Percentiles rank a stretch among this genome's conserved stretches.
These are phyloP conservation scores for Monilinia aucupariae DNA, from an alignment of 2,329 filamentous ascomycete species.

Conservation along the genomic window DNA sequence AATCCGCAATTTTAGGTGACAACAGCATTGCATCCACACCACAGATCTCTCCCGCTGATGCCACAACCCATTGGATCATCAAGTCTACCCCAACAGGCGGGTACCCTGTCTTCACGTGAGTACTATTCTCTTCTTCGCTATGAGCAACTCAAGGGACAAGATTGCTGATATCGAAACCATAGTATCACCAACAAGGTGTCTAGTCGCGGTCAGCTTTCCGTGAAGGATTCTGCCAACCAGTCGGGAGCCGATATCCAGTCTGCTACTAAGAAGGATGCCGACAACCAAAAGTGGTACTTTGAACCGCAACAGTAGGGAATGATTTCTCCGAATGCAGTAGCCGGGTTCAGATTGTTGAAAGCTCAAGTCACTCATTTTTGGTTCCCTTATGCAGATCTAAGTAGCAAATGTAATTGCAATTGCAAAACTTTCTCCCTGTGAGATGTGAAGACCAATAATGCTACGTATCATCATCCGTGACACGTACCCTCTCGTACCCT, in stretches of 20 bases:
- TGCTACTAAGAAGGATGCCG: neutral
- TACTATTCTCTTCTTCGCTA: neutral
- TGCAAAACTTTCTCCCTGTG: neutral
- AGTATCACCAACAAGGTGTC: constrained; percentile 5
- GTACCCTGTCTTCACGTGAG: constrained; percentile 5
- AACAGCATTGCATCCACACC: constrained; percentile 2
- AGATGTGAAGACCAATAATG: neutral
- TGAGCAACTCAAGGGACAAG: neutral
- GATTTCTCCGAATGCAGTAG: neutral
- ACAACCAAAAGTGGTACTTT: constrained; percentile 13
- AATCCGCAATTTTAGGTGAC: neutral
- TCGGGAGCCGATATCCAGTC: neutral
- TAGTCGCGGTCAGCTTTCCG: neutral
- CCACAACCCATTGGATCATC: neutral
- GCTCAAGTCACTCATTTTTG: neutral
- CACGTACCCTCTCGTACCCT: too few species aligned
- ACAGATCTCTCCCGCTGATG: constrained; percentile 1
- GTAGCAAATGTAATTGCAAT: neutral
- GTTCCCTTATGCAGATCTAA: neutral
- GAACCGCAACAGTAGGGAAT: neutral
- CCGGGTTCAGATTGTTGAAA: neutral
- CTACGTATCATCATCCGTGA: too few species aligned
- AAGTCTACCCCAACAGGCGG: neutral
- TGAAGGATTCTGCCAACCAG: neutral
- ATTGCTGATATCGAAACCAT: neutral